Conservation (phyloP, 306 rosid genomes). For the Quercus parvula region DNA sequence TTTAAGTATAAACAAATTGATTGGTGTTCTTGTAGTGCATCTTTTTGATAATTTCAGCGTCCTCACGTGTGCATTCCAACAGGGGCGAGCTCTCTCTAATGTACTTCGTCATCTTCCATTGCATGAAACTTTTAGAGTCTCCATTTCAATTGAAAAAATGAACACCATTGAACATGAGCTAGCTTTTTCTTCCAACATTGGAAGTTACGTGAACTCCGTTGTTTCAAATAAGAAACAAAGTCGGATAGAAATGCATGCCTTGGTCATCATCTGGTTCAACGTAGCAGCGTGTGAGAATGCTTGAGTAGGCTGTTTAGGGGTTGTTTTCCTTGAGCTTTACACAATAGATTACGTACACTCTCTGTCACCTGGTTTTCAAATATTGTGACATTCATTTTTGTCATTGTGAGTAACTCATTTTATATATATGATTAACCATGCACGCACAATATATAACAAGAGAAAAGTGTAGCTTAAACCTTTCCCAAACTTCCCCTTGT, state of each 20-base stretch:
- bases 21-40: neutral
- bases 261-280: constrained; percentile 30
- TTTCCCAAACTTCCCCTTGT: constrained; percentile 65
- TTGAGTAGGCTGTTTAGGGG: constrained; percentile 50
- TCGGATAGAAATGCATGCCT: neutral
- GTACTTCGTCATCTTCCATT: neutral
- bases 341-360: constrained; percentile 53
- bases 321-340: constrained; percentile 63
- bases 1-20: neutral
- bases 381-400: neutral
- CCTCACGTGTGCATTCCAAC: neutral
- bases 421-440: neutral
- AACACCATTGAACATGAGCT: no score
- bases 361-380: constrained; percentile 56
- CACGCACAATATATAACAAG: neutral
- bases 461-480: constrained; percentile 32
- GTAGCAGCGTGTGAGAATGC: constrained; percentile 76
- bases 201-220: neutral
- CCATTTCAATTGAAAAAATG: neutral
- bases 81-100: neutral
- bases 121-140: neutral
- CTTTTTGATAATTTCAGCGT: neutral
- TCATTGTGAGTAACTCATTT: neutral
- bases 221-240: neutral
- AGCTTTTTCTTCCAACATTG: neutral